phyloP scores from a whole-genome alignment of 306 rosid species.

The Quercus variabilis region DNA sequence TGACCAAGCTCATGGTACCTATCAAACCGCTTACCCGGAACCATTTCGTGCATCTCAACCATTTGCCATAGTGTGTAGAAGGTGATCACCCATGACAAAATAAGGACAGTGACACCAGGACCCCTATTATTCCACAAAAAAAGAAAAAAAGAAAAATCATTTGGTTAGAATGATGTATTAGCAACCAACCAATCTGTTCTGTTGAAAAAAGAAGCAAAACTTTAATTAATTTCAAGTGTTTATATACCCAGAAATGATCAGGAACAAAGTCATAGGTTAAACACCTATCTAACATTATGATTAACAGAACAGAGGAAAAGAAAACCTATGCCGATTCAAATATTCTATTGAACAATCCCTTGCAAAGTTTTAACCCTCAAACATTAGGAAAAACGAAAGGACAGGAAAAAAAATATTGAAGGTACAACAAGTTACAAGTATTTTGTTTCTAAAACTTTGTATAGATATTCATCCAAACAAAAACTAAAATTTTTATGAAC shows the following conservation, averaged over 20 bases:
- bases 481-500: no score
- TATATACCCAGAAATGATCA: not conserved
- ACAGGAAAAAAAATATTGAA: not conserved
- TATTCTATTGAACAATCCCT: not conserved
- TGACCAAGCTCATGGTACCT: conserved; percentile 89
- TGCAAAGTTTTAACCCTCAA: not conserved
- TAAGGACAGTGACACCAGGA: conserved; percentile 42
- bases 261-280: no score
- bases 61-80: conserved; percentile 82
- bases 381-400: not conserved
- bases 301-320: no score
- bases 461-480: not conserved
- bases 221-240: not conserved
- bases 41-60: conserved; percentile 97
- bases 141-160: not conserved
- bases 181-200: not conserved
- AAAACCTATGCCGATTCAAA: not conserved
- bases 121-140: conserved; percentile 40
- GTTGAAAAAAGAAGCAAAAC: not conserved
- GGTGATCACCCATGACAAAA: conserved; percentile 75
- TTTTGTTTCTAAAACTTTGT: no score
- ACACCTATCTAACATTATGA: no score
- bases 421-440: not conserved
- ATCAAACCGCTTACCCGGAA: conserved; percentile 73
- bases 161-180: not conserved